Conservation (phyloP, 2,329 filamentous ascomycete species). For the Diaporthe caulivora region DNA sequence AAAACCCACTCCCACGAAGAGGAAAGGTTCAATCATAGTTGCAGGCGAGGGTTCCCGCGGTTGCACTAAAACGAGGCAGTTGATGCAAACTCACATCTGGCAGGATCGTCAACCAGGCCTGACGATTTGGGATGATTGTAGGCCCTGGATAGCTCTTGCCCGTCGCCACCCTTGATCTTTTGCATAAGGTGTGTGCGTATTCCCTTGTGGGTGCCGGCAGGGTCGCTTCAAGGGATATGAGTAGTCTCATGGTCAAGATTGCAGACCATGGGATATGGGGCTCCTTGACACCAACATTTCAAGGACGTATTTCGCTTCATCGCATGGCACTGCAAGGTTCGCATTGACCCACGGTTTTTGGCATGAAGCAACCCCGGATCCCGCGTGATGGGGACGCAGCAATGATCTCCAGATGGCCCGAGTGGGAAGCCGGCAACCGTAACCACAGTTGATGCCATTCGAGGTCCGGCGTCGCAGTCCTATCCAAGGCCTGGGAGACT, state of each 20-base stretch:
- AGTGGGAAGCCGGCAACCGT: not conserved
- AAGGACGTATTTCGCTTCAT: slow-evolving; percentile 23
- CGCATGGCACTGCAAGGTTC: not conserved
- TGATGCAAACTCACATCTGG: slow-evolving; percentile 25
- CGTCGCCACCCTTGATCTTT: slow-evolving; percentile 25
- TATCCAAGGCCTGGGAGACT: not conserved
- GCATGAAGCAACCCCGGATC: slow-evolving; percentile 21
- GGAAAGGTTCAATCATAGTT: slow-evolving; percentile 33
- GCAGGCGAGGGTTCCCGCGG: slow-evolving; percentile 27
- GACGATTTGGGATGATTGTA: slow-evolving; percentile 19
- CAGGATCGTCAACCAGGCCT: slow-evolving; percentile 24
- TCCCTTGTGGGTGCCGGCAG: not conserved
- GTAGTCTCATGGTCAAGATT: not conserved
- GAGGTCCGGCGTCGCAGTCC: slow-evolving; percentile 7
- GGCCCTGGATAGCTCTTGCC: slow-evolving; percentile 23
- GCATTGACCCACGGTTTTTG: slow-evolving; percentile 26
- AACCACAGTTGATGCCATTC: slow-evolving; percentile 8
- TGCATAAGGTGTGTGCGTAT: not conserved
- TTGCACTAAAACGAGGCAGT: slow-evolving; percentile 31
- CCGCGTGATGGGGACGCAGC: slow-evolving; percentile 17
- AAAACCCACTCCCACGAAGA: slow-evolving; percentile 33
- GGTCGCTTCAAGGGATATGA: not conserved
- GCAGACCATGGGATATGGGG: not conserved
- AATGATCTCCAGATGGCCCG: slow-evolving; percentile 30
- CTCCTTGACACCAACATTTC: slow-evolving; percentile 6